A percentile compares a stretch with the other conserved stretches of the same genome.
Conservation (phyloP, 495 filamentous ascomycete genomes). For the Extremus antarcticus region DNA sequence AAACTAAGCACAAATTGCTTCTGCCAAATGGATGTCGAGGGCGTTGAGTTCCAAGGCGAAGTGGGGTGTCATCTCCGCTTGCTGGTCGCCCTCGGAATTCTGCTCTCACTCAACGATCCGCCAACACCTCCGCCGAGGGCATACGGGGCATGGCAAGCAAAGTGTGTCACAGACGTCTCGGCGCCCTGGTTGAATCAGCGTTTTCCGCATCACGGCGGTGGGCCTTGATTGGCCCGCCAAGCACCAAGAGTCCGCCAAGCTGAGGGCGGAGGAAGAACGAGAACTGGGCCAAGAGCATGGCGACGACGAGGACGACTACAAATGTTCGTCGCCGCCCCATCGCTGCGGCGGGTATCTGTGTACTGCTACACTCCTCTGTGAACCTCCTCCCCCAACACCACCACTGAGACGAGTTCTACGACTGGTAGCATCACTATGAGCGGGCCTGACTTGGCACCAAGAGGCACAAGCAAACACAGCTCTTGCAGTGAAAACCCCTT, state of each 20-base stretch:
- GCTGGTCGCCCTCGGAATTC: background rate
- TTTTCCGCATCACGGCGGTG: too few relatives aligned
- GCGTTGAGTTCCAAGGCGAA: too few relatives aligned
- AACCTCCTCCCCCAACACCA: background rate
- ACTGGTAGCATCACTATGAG: background rate
- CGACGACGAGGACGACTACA: conserved; percentile 5
- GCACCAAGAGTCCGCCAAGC: background rate
- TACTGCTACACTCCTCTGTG: background rate
- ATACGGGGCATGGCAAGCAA: background rate
- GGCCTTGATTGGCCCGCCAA: background rate
- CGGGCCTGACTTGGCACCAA: background rate
- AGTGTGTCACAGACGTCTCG: conserved; percentile 6
- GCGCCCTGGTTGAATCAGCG: background rate
- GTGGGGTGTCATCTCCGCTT: background rate
- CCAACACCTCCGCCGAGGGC: background rate
- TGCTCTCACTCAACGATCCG: background rate
- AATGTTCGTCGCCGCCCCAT: background rate
- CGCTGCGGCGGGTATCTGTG: background rate
- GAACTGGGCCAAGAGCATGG: conserved; percentile 12
- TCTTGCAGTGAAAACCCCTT: background rate
- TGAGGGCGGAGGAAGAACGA: background rate
- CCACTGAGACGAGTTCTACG: background rate
- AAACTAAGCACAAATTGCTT: too few relatives aligned
- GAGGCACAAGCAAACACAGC: background rate
- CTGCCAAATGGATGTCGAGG: too few relatives aligned